Percentiles rank a stretch among this genome's conserved stretches.
phyloP scores from a whole-genome alignment of 176 grass and related monocot genomes.

The Phoenix roebelenii region DNA sequence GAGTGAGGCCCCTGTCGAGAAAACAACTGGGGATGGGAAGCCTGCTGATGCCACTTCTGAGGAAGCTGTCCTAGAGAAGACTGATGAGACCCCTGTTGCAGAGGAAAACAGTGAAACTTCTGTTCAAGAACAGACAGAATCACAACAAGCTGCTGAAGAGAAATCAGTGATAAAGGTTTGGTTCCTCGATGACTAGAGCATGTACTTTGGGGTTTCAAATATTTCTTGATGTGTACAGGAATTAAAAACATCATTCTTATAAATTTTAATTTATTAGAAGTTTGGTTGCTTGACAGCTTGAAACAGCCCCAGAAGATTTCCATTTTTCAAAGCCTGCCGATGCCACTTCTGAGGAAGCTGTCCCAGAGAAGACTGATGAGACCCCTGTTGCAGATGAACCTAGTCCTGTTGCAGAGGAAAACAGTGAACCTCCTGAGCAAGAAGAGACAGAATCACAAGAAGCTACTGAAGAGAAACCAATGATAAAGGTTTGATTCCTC shows the following conservation, averaged over 20 bases:
- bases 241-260: no score
- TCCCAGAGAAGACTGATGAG: no score
- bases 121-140: conserved; percentile 19
- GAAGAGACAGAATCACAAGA: conserved; percentile 1
- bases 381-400: conserved; percentile 18
- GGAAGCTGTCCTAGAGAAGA: conserved; percentile 9
- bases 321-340: conserved; percentile 38
- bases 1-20: conserved; percentile 14
- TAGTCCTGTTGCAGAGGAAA: conserved; percentile 29
- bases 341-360: no score
- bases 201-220: no score
- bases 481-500: conserved; percentile 49
- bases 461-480: conserved; percentile 32
- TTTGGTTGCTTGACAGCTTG: conserved; percentile 31
- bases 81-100: conserved; percentile 18
- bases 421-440: conserved; percentile 29
- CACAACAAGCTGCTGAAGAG: conserved; percentile 20
- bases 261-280: no score
- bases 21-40: conserved; percentile 32
- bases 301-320: conserved; percentile 80
- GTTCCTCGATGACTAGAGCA: background rate
- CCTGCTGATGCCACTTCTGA: conserved; percentile 9
- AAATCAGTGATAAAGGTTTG: conserved; percentile 61
- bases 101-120: conserved; percentile 34
- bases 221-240: no score